Base-by-base conservation (phyloP, 2,329 filamentous ascomycete species). In the Phyllosticta citriasiana region DNA sequence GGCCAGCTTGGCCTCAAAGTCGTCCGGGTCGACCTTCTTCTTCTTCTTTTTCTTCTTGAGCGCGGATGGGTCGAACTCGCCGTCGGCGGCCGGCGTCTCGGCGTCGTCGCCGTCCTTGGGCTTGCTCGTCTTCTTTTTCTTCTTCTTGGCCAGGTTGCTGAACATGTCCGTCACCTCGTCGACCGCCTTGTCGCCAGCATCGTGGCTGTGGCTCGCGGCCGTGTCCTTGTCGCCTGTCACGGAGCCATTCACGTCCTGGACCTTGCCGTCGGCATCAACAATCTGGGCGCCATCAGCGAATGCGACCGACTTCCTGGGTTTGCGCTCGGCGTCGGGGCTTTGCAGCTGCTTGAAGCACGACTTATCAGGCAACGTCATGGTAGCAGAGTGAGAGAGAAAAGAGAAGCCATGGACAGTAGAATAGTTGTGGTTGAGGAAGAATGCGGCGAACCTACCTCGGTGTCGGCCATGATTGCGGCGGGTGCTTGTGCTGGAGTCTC, bases 1-100 rank as follows among this genome's bases (percentile, higher is more conserved):
- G 56, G 83, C 84, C 40, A 87, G 79, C 74, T 86, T 83, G 66
- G 84, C 83, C 68, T 87, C 85, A 71, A 87, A 87, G 73, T 89
- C 87, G 64, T 80, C 83, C 33, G 77, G 73, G 62, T 82, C 81
- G 56, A 77, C 72, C n/a, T 78, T 74, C 78, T 87, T 87, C 75
- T 87, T 88, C 83, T 88, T 88, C 79, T 88, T 92, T 80, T 96
- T 97, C 81, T 97, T 97, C 75, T 86, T 86, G 72, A 94, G 82
- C 66, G 86, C 80, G 56, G 80, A 80, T 50, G 81, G 77, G 73
- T 91, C 86, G 67, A 88, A 86, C 63, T 80, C 82, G 68, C 86
- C 84, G 64, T 79, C 82, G 53, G 81, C 82, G 27, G 77, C 75
- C 19, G 75, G 73, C 27, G 76, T 74, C 50, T 77, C 82, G 25